Conservation (phyloP, 306 rosid species). For the Vigna radiata region DNA sequence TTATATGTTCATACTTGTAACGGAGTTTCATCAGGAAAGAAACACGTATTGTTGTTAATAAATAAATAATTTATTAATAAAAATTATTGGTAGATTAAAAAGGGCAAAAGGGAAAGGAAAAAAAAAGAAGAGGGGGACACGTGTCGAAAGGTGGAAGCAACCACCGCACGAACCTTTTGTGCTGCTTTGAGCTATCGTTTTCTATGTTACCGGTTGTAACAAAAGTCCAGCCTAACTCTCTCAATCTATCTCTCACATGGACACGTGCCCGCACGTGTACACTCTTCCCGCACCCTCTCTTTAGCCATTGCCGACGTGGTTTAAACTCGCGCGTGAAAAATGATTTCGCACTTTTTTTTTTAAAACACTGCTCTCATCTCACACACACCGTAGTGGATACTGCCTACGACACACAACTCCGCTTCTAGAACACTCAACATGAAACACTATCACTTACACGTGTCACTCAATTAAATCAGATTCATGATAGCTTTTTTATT, state of each 20-base stretch:
- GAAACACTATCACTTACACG: neutral
- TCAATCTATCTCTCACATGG: conserved; percentile 48
- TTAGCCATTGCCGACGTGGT: conserved; percentile 52
- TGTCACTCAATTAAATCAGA: neutral
- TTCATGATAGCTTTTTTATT: neutral
- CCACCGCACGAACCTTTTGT: conserved; percentile 23
- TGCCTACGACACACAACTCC: neutral
- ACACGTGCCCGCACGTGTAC: conserved; percentile 64
- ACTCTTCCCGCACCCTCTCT: conserved; percentile 27
- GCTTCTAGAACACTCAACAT: conserved; percentile 6
- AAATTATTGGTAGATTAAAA: neutral
- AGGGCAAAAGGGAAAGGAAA: neutral
- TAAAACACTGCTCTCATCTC: neutral
- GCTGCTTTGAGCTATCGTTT: conserved; percentile 33
- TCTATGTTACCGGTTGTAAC: conserved; percentile 32
- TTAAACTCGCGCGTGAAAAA: conserved; percentile 61
- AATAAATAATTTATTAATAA: neutral
- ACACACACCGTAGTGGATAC: neutral
- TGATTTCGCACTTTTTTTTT: neutral
- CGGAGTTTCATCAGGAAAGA: conserved; percentile 71
- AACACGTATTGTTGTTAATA: conserved; percentile 38
- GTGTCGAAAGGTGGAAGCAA: conserved; percentile 40
- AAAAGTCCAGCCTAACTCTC: conserved; percentile 75
- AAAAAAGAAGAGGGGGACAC: conserved; percentile 33
- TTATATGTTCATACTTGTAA: conserved; percentile 39